phyloP scores from a whole-genome alignment of 805 yeast genomes.

The Debaryomyces maramus region DNA sequence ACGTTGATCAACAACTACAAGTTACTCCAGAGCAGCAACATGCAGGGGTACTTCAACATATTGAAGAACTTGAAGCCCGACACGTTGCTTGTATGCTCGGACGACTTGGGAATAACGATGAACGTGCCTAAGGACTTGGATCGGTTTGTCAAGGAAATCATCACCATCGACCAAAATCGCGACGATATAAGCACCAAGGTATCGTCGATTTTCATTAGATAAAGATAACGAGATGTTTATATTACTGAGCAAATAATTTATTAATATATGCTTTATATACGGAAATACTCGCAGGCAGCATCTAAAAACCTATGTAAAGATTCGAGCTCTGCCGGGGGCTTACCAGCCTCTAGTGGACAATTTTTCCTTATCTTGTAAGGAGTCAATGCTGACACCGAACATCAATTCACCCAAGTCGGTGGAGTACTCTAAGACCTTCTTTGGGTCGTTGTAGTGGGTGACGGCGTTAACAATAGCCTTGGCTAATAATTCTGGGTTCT shows the following conservation, averaged over 20 bases:
- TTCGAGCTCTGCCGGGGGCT: slow-evolving; percentile 6
- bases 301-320: too few species aligned
- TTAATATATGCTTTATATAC: too few species aligned
- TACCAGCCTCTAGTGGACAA: slow-evolving; percentile 57
- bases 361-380: slow-evolving; percentile 46
- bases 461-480: slow-evolving; percentile 79
- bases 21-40: slow-evolving; percentile 38
- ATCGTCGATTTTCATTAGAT: slow-evolving; percentile 14
- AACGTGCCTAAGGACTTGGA: slow-evolving; percentile 35
- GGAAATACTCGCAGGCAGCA: too few species aligned
- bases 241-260: neutral
- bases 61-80: slow-evolving; percentile 44
- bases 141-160: slow-evolving; percentile 38
- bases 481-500: slow-evolving; percentile 71
- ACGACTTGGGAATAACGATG: slow-evolving; percentile 38
- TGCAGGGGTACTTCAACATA: slow-evolving; percentile 40
- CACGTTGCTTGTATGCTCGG: slow-evolving; percentile 39
- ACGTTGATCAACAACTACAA: slow-evolving; percentile 34
- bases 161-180: slow-evolving; percentile 20
- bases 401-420: slow-evolving; percentile 73
- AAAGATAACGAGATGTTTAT: slow-evolving; percentile 1
- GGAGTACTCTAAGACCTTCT: slow-evolving; percentile 60
- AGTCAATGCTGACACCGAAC: slow-evolving; percentile 66
- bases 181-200: slow-evolving; percentile 17
- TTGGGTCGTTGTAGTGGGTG: slow-evolving; percentile 64